Percentiles rank a stretch among this genome's conserved stretches.
Conservation (phyloP, 1,284 basidiomycete species). For the Cutaneotrichosporon dermatis region DNA sequence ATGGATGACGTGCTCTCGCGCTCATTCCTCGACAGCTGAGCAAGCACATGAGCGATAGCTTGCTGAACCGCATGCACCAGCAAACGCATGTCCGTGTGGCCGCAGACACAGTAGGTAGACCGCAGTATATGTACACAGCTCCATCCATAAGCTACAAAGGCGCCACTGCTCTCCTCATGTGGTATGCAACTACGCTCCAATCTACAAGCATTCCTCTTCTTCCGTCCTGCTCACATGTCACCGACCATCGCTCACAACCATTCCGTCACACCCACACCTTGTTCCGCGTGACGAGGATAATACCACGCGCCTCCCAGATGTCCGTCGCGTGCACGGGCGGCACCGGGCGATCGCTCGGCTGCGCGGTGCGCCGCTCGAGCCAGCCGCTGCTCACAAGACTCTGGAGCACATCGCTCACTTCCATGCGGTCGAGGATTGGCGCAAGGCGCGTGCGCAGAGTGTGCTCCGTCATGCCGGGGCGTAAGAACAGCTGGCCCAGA, state of each 20-base stretch:
- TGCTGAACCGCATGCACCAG: too few species aligned
- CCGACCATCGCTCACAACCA: not conserved
- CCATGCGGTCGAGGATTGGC: conserved; percentile 67
- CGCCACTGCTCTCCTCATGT: too few species aligned
- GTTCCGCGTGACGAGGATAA: conserved; percentile 18
- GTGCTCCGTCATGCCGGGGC: conserved; percentile 61
- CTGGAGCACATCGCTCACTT: conserved; percentile 62
- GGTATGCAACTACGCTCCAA: too few species aligned
- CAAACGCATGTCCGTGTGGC: too few species aligned
- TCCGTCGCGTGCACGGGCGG: conserved; percentile 37
- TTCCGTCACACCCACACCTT: conserved; percentile 6
- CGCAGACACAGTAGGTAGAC: too few species aligned
- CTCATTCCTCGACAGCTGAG: too few species aligned
- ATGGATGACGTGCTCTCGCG: too few species aligned
- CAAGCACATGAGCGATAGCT: too few species aligned
- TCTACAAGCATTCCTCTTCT: too few species aligned
- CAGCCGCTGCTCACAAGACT: conserved; percentile 49
- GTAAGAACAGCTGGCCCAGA: conserved; percentile 60
- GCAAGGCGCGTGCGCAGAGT: conserved; percentile 64
- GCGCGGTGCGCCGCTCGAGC: conserved; percentile 7
- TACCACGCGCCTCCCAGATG: conserved; percentile 22
- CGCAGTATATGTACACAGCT: too few species aligned
- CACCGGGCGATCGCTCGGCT: conserved; percentile 5
- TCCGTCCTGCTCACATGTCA: too few species aligned
- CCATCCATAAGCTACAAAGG: too few species aligned